Conservation (phyloP, 1,284 basidiomycete species). For the Trichosporon coremiiforme region DNA sequence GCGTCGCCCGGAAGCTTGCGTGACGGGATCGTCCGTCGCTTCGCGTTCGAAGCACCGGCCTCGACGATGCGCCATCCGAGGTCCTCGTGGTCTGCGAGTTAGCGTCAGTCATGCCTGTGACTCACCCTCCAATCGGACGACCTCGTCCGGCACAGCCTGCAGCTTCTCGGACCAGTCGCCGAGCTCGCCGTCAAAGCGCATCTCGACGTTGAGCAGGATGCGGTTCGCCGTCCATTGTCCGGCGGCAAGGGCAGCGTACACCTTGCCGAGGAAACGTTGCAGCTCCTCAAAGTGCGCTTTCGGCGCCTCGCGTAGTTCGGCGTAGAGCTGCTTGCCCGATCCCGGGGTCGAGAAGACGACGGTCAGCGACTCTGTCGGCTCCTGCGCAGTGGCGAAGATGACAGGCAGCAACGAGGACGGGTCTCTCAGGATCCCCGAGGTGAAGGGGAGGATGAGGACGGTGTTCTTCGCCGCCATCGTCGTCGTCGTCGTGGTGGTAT, state of each 20-base stretch:
- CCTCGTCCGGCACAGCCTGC: conserved; percentile 22
- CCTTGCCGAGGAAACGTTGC: conserved; percentile 49
- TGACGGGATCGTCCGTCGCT: background rate
- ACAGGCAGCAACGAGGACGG: conserved; percentile 36
- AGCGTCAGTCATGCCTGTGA: background rate
- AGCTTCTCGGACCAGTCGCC: conserved; percentile 37
- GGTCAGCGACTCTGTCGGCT: conserved; percentile 33
- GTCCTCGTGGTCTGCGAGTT: conserved; percentile 15
- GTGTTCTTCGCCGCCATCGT: conserved; percentile 24
- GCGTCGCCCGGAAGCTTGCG: conserved; percentile 11
- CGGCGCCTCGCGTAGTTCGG: conserved; percentile 31
- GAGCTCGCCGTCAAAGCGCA: conserved; percentile 48
- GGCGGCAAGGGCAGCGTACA: conserved; percentile 50
- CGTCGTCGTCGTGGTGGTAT: background rate
- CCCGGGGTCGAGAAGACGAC: conserved; percentile 43
- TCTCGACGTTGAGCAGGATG: conserved; percentile 51
- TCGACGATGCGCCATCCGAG: conserved; percentile 22
- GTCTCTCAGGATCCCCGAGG: conserved; percentile 32
- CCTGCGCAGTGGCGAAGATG: conserved; percentile 35
- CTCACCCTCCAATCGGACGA: conserved; percentile 35
- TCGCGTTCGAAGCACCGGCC: conserved; percentile 9
- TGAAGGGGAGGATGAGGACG: conserved; percentile 47
- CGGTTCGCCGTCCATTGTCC: conserved; percentile 46
- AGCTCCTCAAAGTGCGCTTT: conserved; percentile 39
- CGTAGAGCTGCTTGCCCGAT: conserved; percentile 38